Percentiles rank a stretch among this genome's conserved stretches.
phyloP scores from a whole-genome alignment of 202 grass and related monocot genomes.

The Schoenoplectus triqueter region DNA sequence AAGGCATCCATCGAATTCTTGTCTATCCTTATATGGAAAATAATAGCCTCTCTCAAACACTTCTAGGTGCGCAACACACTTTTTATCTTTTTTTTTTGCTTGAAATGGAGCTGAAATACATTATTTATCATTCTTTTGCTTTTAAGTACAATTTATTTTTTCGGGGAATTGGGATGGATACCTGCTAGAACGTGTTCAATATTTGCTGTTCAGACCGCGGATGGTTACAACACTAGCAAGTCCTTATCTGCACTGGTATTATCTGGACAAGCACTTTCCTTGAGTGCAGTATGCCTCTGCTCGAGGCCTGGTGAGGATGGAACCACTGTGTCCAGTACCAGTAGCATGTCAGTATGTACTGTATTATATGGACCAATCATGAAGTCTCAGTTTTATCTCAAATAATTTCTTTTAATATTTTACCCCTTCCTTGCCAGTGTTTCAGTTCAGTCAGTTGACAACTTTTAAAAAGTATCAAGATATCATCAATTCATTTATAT shows the following conservation, averaged over 20 bases:
- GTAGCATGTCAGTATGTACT: background rate
- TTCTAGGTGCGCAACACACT: slow-evolving; percentile 57
- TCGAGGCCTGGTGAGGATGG: no score
- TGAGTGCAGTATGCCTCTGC: background rate
- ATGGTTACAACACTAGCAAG: background rate
- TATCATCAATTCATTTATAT: slow-evolving; percentile 22
- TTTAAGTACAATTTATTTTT: slow-evolving; percentile 1
- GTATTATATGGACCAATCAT: background rate
- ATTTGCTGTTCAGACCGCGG: slow-evolving; percentile 5
- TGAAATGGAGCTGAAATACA: background rate
- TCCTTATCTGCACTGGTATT: background rate
- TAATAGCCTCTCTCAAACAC: slow-evolving; percentile 83
- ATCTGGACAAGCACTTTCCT: background rate
- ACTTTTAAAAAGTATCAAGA: background rate
- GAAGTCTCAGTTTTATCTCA: background rate
- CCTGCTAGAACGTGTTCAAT: slow-evolving; percentile 9
- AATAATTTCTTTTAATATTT: background rate
- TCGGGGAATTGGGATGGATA: background rate
- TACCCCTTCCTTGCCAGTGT: background rate
- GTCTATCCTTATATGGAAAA: slow-evolving; percentile 90
- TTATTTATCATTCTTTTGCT: background rate
- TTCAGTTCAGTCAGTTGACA: background rate
- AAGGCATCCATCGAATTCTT: slow-evolving; percentile 73
- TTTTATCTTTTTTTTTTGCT: no score
- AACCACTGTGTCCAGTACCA: background rate